These are phyloP conservation scores for Prototheca cutis DNA, from an alignment of 163 green algal species.

Conservation along the genomic window DNA sequence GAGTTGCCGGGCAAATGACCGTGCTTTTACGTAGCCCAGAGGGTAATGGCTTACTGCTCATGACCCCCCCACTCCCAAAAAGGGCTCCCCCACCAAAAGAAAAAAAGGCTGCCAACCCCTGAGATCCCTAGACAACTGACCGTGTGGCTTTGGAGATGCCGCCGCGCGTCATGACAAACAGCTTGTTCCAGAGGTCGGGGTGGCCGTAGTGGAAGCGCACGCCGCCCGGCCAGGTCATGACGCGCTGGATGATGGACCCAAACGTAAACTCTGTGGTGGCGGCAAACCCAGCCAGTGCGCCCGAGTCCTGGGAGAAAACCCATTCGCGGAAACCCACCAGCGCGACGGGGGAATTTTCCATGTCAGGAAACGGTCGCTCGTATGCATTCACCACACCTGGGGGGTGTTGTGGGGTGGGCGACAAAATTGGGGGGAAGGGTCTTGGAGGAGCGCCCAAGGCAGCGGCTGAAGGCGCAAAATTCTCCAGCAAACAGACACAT, in stretches of 20 bases:
- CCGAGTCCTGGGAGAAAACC: slow-evolving; percentile 62
- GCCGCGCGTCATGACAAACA: slow-evolving; percentile 65
- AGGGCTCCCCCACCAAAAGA: too few species aligned
- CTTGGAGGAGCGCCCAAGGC: too few species aligned
- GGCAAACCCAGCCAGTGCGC: slow-evolving; percentile 59
- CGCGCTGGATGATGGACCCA: slow-evolving; percentile 54
- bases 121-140: too few species aligned
- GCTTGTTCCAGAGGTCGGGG: slow-evolving; percentile 75
- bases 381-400: background rate
- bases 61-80: too few species aligned
- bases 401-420: too few species aligned
- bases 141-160: slow-evolving; percentile 63
- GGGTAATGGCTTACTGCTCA: too few species aligned
- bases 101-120: too few species aligned
- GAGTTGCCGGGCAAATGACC: too few species aligned
- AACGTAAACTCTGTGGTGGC: slow-evolving; percentile 70
- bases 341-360: slow-evolving; percentile 29
- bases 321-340: slow-evolving; percentile 66
- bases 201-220: slow-evolving; percentile 84
- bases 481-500: too few species aligned
- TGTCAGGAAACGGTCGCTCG: slow-evolving; percentile 12
- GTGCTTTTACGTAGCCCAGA: too few species aligned
- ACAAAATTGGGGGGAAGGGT: too few species aligned
- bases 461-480: too few species aligned
- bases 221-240: slow-evolving; percentile 47